Conservation (phyloP, 23 red algal genomes). For the Agarophyton chilense region DNA sequence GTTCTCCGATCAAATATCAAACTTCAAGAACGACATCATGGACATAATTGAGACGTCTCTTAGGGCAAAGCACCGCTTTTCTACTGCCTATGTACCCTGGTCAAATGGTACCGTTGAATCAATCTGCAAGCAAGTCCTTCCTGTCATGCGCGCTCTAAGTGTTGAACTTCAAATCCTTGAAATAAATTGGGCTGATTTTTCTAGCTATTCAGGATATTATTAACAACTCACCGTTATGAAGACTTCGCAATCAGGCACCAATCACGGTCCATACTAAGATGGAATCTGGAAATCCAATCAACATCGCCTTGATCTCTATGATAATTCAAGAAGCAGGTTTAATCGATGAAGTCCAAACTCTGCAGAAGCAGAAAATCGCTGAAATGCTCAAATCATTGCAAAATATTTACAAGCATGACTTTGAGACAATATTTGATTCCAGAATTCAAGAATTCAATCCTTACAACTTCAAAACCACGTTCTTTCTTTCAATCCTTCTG, state of each 20-base stretch:
- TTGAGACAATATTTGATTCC: too few species aligned
- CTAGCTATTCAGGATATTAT: not conserved
- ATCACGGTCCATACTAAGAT: not conserved
- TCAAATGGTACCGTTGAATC: conserved; percentile 16
- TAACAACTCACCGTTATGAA: not conserved
- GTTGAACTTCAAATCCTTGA: conserved; percentile 11
- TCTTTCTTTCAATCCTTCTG: not conserved
- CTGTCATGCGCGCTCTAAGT: not conserved
- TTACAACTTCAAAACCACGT: not conserved
- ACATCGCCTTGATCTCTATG: not conserved
- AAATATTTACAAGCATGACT: not conserved
- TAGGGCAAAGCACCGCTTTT: conserved; percentile 11
- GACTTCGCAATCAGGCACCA: not conserved
- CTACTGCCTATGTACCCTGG: not conserved
- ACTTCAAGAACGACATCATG: conserved; percentile 41
- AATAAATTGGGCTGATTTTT: not conserved
- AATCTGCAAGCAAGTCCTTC: conserved; percentile 4
- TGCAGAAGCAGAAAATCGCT: not conserved
- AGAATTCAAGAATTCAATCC: not conserved
- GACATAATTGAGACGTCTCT: not conserved
- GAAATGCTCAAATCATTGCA: not conserved
- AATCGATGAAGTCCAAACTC: not conserved
- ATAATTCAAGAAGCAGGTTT: not conserved
- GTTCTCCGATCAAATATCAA: conserved; percentile 9
- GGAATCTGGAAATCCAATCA: not conserved